Evolutionary conservation across 768 basidiomycete genomes (phyloP).

Genomic region (Cystobasidium tubakii): DNA sequence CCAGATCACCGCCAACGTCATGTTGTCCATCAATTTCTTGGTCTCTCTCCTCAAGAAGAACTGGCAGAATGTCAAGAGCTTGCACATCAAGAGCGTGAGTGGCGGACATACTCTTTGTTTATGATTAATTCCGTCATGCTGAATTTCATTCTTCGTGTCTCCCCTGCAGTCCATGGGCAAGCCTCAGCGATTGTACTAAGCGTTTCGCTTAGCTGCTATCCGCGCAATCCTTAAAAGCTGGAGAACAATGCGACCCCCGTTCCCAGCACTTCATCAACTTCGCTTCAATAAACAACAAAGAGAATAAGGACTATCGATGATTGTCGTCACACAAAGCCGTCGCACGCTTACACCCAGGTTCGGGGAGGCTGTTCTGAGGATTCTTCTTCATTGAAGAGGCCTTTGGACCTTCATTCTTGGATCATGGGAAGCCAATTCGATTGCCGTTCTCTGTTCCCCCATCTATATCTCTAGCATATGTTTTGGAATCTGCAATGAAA

Average conservation of each 20-base stretch:
- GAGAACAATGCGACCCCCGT: background rate
- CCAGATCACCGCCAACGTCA: conserved; percentile 92
- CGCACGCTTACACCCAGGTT: conserved; percentile 93
- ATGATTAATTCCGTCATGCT: background rate
- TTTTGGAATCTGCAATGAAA: background rate
- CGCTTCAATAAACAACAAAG: background rate
- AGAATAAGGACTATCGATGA: conserved; percentile 3
- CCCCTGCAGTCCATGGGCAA: conserved; percentile 79
- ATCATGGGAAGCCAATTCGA: conserved; percentile 21
- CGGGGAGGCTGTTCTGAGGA: background rate
- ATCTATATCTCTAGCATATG: background rate
- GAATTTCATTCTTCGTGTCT: background rate
- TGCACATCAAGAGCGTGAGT: conserved; percentile 73
- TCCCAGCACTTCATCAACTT: too few relatives aligned
- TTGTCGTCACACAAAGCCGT: conserved; percentile 68
- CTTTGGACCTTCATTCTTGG: background rate
- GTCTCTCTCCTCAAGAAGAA: conserved; percentile 99
- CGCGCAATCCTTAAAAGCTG: background rate
- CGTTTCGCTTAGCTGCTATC: background rate
- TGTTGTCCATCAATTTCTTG: conserved; percentile 99
- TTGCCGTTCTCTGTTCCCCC: background rate
- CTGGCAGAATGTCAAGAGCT: conserved; percentile 96
- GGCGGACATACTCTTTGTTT: conserved; percentile 48
- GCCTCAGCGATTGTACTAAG: conserved; percentile 85
- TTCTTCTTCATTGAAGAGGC: background rate